Base-by-base conservation (phyloP, 2,329 filamentous ascomycete genomes). In the Dryadomyces quercivorus region DNA sequence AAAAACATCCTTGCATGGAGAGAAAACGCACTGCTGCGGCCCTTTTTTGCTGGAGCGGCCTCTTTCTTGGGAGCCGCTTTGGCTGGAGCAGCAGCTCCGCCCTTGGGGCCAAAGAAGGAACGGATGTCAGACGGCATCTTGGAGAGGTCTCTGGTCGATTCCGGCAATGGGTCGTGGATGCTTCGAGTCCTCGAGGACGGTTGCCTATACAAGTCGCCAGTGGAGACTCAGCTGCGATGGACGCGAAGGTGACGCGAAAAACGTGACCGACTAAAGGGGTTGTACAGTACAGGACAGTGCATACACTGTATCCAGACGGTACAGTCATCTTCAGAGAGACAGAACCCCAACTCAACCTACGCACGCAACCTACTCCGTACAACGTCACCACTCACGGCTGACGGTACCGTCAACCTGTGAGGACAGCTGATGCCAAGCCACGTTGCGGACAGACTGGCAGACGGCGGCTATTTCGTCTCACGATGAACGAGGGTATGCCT, bases 91-190 rank as follows among this genome's bases (percentile, higher is more conserved):
- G 54, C 70, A 62, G 48, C 54, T 20, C 55, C 71, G 63, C 75
- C 74, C 63, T 84, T 84, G 57, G 81, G 81, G 54, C 84, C 82
- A 71, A 89, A 89, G 68, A 88, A 89, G 64, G 71, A 84, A 62
- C 85, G 75, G 60, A 89, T 89, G 69, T 89, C 85, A 52, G 76
- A 66, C 53, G 84, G 77, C 85, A 88, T 88, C 47, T 62, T 51
- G 51, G 21, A 38, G 26, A 57, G 31, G 45, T 10, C n/a, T 31
- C 21, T 34, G 42, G 40, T 15, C 21, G 5, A 44, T 21, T 13
- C 21, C 7, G 2, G 13, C 50, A 31, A 15, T 42, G 8, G 40
- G 26, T 15, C 26, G 38, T 12, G 15, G 21, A 26, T 31, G 50
- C 15, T 44, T 8, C 18, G 15, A 48, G 3, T 6, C 16, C 2